phyloP scores from a whole-genome alignment of 345 rosid species.

The Adansonia digitata region DNA sequence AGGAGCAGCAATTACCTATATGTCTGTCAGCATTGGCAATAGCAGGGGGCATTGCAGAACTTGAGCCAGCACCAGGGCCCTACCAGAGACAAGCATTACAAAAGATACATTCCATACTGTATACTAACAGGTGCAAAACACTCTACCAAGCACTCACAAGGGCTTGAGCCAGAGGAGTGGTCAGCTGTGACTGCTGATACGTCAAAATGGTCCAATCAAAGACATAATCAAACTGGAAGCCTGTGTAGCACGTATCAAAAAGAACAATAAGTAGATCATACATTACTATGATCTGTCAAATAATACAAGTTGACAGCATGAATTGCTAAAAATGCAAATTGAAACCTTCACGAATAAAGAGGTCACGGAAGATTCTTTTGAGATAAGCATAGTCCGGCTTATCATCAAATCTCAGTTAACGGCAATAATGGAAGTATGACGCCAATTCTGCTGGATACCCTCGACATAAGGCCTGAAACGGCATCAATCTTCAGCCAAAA shows the following conservation, averaged over 20 bases:
- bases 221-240: conserved; percentile 92
- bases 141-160: conserved; percentile 15
- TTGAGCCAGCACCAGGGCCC: conserved; percentile 71
- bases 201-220: conserved; percentile 99
- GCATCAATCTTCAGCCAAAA: conserved; percentile 20
- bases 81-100: conserved; percentile 24
- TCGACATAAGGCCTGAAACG: conserved; percentile 74
- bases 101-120: conserved; percentile 6
- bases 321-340: conserved; percentile 1
- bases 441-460: conserved; percentile 97
- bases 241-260: conserved; percentile 30
- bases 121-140: neutral
- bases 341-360: conserved; percentile 87
- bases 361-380: conserved; percentile 88
- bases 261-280: neutral
- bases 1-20: conserved; percentile 40
- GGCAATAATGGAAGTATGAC: conserved; percentile 91
- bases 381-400: conserved; percentile 92
- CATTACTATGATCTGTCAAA: neutral
- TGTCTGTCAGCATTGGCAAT: conserved; percentile 47
- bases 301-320: neutral
- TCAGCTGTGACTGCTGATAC: conserved; percentile 89
- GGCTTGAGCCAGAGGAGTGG: conserved; percentile 71
- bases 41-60: conserved; percentile 53
- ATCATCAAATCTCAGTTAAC: conserved; percentile 87